Evolutionary conservation across 164 flowering plant genomes (phyloP), one percentile per base, ranked within the genome.

Genomic region (Liquidambar formosana): DNA sequence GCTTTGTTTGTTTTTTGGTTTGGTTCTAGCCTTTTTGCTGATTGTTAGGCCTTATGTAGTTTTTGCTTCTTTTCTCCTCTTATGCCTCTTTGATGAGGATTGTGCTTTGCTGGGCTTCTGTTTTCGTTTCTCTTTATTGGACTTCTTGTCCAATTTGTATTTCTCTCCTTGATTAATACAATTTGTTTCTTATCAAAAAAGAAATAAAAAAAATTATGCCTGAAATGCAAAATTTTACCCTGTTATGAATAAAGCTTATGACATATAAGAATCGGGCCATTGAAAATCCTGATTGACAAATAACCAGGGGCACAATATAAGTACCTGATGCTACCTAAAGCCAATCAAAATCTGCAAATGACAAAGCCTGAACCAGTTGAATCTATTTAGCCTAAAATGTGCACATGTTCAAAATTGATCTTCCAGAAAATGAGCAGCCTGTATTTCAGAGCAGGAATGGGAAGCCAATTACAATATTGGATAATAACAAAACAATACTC

Each of bases 261-360:
- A 6, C 6, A 33, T 33, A 33, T 33, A 6, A 8, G 22, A 51
- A 51, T 51, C 25, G 2, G 15, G 33, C 18, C 59, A 25, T 3
- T 25, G 11, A 10, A 22, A 21, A 56, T 8, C 23, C 4, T 11
- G 13, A 23, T 10, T 56, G 59, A 10, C 59, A 22, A 5, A 25
- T 27, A 13, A 28, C 15, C 2, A 33, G 41, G 15, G 51, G 21
- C 19, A 27, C 8, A 44, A 57, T 21, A 45, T 21, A 21, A 54
- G 21, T 33, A 71, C 74, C 74, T 49, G 65, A 65, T 28, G 26
- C 48, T 48, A 33, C 47, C 64, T 47, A 49, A n/a, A 6, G 63
- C 61, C 63, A 61, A n/a, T 25, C 27, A 46, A 54, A 15, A 8
- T 22, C 63, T 19, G 62, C 57, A 56, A 26, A 41, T 1, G 23